Evolutionary conservation across 768 basidiomycete species (phyloP).

Genomic region (Leccinellum albellum): DNA sequence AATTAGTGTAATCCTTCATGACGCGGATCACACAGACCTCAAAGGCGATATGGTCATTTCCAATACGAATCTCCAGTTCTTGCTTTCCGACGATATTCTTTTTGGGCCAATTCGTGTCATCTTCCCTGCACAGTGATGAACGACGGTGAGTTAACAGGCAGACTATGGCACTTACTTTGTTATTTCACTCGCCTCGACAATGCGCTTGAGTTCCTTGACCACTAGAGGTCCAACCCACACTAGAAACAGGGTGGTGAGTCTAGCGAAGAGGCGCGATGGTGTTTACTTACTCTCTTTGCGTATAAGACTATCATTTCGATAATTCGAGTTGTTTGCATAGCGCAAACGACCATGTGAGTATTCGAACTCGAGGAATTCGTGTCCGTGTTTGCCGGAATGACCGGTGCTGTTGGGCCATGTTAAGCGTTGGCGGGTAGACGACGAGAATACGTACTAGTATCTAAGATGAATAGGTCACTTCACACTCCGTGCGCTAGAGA

Average conservation of each 20-base stretch:
- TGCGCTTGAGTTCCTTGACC: slow-evolving; percentile 90
- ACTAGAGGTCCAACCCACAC: slow-evolving; percentile 95
- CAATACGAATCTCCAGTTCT: slow-evolving; percentile 91
- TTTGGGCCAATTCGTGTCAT: slow-evolving; percentile 98
- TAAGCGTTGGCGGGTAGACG: background rate
- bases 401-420: slow-evolving; percentile 53
- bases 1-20: background rate
- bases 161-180: slow-evolving; percentile 58
- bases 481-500: background rate
- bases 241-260: slow-evolving; percentile 29
- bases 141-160: background rate
- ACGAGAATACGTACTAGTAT: slow-evolving; percentile 45
- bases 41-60: slow-evolving; percentile 94
- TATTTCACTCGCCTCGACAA: slow-evolving; percentile 91
- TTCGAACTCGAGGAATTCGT: slow-evolving; percentile 98
- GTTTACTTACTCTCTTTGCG: slow-evolving; percentile 89
- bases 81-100: slow-evolving; percentile 99
- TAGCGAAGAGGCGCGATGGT: background rate
- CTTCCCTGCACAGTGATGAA: slow-evolving; percentile 65
- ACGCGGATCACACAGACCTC: slow-evolving; percentile 54
- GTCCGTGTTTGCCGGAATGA: slow-evolving; percentile 97
- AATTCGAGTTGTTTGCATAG: slow-evolving; percentile 99
- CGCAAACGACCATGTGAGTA: slow-evolving; percentile 94
- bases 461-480: slow-evolving; percentile 28
- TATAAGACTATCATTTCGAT: slow-evolving; percentile 95